Evolutionary conservation across 257 asterid genomes (phyloP).

Genomic region (Handroanthus guayacan): DNA sequence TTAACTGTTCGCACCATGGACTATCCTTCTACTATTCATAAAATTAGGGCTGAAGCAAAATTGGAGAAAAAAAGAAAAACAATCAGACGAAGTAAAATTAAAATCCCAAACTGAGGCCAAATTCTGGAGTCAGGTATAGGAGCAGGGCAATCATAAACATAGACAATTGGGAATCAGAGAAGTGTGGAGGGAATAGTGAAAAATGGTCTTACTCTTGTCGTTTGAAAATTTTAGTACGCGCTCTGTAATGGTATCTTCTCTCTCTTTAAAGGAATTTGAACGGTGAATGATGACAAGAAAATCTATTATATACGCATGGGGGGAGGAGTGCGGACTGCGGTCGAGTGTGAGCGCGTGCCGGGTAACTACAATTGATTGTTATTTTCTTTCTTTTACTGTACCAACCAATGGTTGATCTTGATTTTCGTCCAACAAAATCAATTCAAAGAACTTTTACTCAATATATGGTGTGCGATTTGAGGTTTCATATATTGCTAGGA

Average conservation of each 20-base stretch:
- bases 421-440: neutral
- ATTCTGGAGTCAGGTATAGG: neutral
- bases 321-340: neutral
- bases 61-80: neutral
- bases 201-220: neutral
- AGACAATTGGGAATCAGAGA: conserved; percentile 5
- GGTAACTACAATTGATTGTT: no score
- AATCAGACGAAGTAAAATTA: neutral
- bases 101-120: conserved; percentile 22
- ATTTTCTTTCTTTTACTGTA: no score
- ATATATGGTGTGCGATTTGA: no score
- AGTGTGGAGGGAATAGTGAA: conserved; percentile 21
- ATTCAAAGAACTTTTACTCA: no score
- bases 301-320: neutral
- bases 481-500: no score
- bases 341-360: neutral
- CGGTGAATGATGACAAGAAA: neutral
- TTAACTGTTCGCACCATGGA: conserved; percentile 48
- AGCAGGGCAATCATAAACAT: neutral
- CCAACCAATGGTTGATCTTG: no score
- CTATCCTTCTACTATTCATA: neutral
- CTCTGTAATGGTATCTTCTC: neutral
- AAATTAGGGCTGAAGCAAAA: conserved; percentile 33
- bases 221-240: conserved; percentile 31
- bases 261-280: neutral